These are phyloP conservation scores for Geotrichum klebahnii DNA, from an alignment of 1,139 yeast species.

Conservation along the genomic window DNA sequence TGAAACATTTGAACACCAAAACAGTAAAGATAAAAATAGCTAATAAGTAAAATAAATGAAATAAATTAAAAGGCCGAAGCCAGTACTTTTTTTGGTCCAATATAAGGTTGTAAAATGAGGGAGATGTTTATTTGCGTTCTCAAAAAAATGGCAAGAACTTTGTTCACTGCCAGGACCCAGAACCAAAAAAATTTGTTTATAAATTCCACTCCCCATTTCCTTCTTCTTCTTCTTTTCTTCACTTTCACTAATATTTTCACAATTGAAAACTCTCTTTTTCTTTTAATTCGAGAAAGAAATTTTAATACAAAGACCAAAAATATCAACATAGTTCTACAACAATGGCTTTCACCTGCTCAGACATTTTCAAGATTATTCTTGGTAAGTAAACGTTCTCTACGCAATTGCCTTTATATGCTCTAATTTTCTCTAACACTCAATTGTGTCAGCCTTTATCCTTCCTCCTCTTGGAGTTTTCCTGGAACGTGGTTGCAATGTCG, in stretches of 20 bases:
- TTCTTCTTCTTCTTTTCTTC: neutral
- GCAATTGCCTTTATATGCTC: neutral
- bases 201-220: neutral
- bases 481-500: constrained; percentile 58
- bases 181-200: too few species aligned
- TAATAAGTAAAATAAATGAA: too few species aligned
- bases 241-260: neutral
- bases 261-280: neutral
- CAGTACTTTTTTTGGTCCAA: too few species aligned
- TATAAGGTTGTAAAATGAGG: too few species aligned
- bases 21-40: too few species aligned
- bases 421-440: neutral
- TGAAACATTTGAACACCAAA: too few species aligned
- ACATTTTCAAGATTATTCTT: constrained; percentile 55
- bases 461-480: constrained; percentile 76
- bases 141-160: too few species aligned
- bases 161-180: too few species aligned
- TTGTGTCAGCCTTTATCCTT: constrained; percentile 50
- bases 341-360: constrained; percentile 39
- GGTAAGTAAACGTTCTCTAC: constrained; percentile 37
- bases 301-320: neutral
- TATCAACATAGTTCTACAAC: constrained; percentile 10
- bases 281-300: neutral
- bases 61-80: too few species aligned
- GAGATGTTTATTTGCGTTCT: too few species aligned